Percentiles rank a stretch among this genome's conserved stretches.
These are phyloP conservation scores for Ogataea minuta DNA, from an alignment of 805 yeast species.

Conservation along the genomic window DNA sequence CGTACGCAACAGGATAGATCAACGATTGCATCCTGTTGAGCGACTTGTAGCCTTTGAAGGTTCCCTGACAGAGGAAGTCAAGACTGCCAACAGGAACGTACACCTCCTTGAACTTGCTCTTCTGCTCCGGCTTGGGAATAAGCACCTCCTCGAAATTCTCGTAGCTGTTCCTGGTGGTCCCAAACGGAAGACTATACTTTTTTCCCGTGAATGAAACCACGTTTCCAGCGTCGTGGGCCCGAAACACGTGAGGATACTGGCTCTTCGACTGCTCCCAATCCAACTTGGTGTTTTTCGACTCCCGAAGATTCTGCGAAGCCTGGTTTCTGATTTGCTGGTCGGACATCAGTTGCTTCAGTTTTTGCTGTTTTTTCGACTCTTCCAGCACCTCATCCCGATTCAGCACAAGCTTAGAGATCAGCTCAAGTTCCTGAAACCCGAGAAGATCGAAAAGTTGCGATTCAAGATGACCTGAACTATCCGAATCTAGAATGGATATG, in stretches of 20 bases:
- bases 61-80: conserved; percentile 78
- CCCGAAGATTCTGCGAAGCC: conserved; percentile 47
- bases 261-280: conserved; percentile 45
- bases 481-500: conserved; percentile 34
- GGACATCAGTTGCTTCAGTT: conserved; percentile 38
- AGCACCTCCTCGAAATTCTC: conserved; percentile 68
- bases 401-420: conserved; percentile 62
- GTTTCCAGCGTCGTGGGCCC: conserved; percentile 63
- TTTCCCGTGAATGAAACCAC: conserved; percentile 79
- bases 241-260: conserved; percentile 84
- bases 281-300: conserved; percentile 48
- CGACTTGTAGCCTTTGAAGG: conserved; percentile 74
- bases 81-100: conserved; percentile 59
- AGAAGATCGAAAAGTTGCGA: conserved; percentile 71
- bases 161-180: conserved; percentile 64
- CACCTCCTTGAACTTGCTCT: conserved; percentile 42
- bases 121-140: conserved; percentile 70
- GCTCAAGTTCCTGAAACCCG: conserved; percentile 83
- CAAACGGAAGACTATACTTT: conserved; percentile 74
- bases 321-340: conserved; percentile 55
- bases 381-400: conserved; percentile 37
- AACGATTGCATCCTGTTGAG: conserved; percentile 87
- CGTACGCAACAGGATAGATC: conserved; percentile 88
- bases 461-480: conserved; percentile 58
- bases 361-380: conserved; percentile 15